Conservation (phyloP, 2,329 filamentous ascomycete species). For the Mariannaea elegans region DNA sequence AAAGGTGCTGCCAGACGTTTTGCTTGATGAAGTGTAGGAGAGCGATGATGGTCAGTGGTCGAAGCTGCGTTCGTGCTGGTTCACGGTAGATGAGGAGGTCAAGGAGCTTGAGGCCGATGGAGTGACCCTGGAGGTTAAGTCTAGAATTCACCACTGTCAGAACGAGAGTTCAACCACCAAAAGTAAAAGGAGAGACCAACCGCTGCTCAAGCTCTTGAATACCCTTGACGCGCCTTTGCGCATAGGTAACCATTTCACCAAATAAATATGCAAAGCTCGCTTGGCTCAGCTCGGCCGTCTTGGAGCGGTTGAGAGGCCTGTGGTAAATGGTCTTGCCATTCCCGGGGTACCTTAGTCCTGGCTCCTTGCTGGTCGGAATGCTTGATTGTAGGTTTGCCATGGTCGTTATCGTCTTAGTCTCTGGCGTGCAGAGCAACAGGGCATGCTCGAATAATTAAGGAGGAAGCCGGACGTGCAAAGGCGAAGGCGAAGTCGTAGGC, state of each 20-base stretch:
- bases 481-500: neutral
- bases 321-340: conserved; percentile 99
- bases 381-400: conserved; percentile 63
- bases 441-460: conserved; percentile 29
- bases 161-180: neutral
- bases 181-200: conserved; percentile 55
- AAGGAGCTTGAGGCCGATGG: conserved; percentile 91
- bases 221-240: conserved; percentile 87
- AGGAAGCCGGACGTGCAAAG: neutral
- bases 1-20: conserved; percentile 90
- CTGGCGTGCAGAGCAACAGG: conserved; percentile 7
- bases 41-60: conserved; percentile 87
- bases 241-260: conserved; percentile 95
- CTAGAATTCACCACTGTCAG: conserved; percentile 52
- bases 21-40: conserved; percentile 96
- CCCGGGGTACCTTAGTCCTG: conserved; percentile 84
- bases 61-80: conserved; percentile 72
- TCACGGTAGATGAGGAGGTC: conserved; percentile 93
- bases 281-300: conserved; percentile 88
- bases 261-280: conserved; percentile 97
- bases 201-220: conserved; percentile 94
- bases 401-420: conserved; percentile 22
- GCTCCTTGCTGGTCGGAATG: conserved; percentile 57
- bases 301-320: conserved; percentile 88
- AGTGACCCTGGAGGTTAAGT: conserved; percentile 90